phyloP scores from a whole-genome alignment of 345 rosid genomes.

The Salix udensis region DNA sequence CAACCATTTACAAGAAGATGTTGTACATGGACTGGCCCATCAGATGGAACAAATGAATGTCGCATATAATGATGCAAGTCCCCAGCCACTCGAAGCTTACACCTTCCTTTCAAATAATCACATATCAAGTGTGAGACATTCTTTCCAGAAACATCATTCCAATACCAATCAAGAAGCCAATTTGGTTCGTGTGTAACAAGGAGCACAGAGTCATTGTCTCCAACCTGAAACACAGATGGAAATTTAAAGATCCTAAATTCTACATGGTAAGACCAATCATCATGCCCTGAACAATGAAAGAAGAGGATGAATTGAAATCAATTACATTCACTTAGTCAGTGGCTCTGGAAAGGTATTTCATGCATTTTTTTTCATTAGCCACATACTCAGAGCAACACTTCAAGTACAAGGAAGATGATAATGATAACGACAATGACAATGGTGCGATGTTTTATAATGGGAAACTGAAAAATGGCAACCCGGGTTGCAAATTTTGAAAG shows the following conservation, averaged over 20 bases:
- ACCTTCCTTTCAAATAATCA: conserved; percentile 81
- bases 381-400: neutral
- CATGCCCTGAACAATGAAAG: neutral
- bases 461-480: neutral
- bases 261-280: neutral
- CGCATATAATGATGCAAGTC: conserved; percentile 99
- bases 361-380: neutral
- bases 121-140: conserved; percentile 76
- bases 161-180: conserved; percentile 99
- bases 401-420: neutral
- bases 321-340: neutral
- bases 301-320: neutral
- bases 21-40: conserved; percentile 66
- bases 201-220: conserved; percentile 70
- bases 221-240: conserved; percentile 45
- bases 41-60: conserved; percentile 75
- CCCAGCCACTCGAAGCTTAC: conserved; percentile 91
- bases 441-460: neutral
- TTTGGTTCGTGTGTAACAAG: conserved; percentile 90
- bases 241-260: neutral
- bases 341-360: neutral
- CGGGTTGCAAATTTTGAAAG: too few relatives aligned
- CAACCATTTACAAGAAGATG: conserved; percentile 96
- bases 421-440: neutral
- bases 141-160: conserved; percentile 69